These are phyloP conservation scores for Cetraspora pellucida DNA, from an alignment of 192 early-diverging fungal species.

Conservation along the genomic window DNA sequence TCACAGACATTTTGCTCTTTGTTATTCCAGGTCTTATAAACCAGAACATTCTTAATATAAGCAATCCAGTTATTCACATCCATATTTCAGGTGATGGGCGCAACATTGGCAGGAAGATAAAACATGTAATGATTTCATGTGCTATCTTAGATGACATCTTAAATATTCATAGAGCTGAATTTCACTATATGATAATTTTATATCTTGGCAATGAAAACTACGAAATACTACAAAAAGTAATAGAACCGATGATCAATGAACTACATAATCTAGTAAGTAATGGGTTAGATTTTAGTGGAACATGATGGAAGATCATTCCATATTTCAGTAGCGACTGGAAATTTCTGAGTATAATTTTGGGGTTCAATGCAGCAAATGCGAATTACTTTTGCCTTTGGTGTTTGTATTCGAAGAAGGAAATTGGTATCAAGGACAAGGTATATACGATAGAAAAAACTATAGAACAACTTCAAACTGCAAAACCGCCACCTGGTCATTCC, in stretches of 20 bases:
- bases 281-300: neutral
- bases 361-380: too few species aligned
- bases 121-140: neutral
- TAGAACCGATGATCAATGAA: neutral
- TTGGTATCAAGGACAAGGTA: too few species aligned
- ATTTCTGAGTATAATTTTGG: too few species aligned
- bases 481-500: neutral
- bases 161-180: neutral
- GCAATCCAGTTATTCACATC: neutral
- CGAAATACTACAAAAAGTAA: slow-evolving; percentile 9
- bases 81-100: neutral
- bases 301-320: too few species aligned
- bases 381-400: too few species aligned
- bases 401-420: too few species aligned
- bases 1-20: neutral
- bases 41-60: neutral
- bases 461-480: too few species aligned
- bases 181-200: neutral
- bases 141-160: neutral
- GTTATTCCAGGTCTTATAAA: neutral
- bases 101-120: neutral
- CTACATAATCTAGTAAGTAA: neutral
- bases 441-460: too few species aligned
- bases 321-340: too few species aligned
- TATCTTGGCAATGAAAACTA: neutral